Conservation (phyloP, 2,329 filamentous ascomycete species). For the Tolypocladium ovalisporum region DNA sequence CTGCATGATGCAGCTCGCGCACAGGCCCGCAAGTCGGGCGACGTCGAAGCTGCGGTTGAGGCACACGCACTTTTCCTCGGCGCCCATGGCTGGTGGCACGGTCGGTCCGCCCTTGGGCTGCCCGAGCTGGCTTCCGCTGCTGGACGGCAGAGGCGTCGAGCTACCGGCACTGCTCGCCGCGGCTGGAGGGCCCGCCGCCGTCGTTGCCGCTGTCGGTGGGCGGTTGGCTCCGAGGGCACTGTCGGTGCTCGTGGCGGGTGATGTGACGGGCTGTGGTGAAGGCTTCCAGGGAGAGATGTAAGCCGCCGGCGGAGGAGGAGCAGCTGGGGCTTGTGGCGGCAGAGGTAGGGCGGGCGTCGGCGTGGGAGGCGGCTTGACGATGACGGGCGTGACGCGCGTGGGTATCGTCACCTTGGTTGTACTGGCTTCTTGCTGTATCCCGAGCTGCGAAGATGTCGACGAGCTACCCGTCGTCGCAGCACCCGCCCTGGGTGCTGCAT, state of each 20-base stretch:
- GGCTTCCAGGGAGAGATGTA: not conserved
- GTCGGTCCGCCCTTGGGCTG: not conserved
- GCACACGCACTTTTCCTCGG: constrained; percentile 26
- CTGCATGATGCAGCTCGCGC: constrained; percentile 25
- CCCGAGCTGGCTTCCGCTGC: constrained; percentile 1
- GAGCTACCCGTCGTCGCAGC: not conserved
- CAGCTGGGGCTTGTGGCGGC: not conserved
- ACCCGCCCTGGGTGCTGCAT: not conserved
- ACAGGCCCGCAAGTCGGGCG: constrained; percentile 23
- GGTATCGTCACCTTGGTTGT: too few species aligned
- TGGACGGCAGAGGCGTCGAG: not conserved
- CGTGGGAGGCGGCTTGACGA: not conserved
- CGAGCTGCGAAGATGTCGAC: not conserved
- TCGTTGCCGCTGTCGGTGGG: not conserved
- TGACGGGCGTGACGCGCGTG: not conserved
- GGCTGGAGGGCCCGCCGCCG: not conserved
- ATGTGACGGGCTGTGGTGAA: not conserved
- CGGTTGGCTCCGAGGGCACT: not conserved
- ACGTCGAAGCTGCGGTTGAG: constrained; percentile 29
- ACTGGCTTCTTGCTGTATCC: not conserved
- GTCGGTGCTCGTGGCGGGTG: not conserved
- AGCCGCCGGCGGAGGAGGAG: not conserved
- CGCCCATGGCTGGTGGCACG: constrained; percentile 3
- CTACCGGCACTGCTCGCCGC: not conserved
- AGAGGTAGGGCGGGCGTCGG: not conserved